Evolutionary conservation across 306 rosid genomes (phyloP), one percentile per base, ranked within the genome.

Genomic region (Cucumis hystrix): DNA sequence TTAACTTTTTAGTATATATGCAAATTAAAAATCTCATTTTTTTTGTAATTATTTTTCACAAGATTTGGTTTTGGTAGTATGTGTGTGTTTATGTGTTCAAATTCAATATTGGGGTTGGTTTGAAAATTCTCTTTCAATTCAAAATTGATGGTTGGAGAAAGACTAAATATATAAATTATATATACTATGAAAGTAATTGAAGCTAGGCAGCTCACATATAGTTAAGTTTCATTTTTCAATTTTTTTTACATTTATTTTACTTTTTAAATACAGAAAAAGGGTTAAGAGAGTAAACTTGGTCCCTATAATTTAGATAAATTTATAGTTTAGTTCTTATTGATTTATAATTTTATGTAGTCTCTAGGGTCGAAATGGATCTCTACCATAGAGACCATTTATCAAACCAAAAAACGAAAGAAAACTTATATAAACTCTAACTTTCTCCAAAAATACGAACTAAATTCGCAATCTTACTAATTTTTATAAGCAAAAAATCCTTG

Each of bases 1-100:
- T 72, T 72, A 72, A 51, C 61, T 47, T 70, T 47, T 33, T 33
- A 33, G 37, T 47, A 70, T 25, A 23, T 20, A 13, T 23, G 37
- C n/a, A 61, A 56, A 33, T 33, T 33, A 33, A 33, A 33, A 74
- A 20, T 20, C 54, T 41, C 20, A 54, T 18, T 67, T 67, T 14
- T 21, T 23, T 62, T 82, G 41, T 17, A 80, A 66, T 79, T 83
- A 84, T 83, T 49, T 25, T 25, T 71, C 76, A 11, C 57, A 13
- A 49, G 58, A 49, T 17, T 51, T 72, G 54, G 35, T 68, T 23
- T 51, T 9, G 23, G 54, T 12, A 4, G 54, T 47, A 17, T 47
- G 51, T 45, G 7, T 45, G 54, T 47, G 51, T 10, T 1, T 45
- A 6, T 18, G 17, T 52, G 47, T 30, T 72, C 61, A 51, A 51